Evolutionary conservation across 805 yeast species (phyloP).

Genomic region (Metschnikowia lachancei): DNA sequence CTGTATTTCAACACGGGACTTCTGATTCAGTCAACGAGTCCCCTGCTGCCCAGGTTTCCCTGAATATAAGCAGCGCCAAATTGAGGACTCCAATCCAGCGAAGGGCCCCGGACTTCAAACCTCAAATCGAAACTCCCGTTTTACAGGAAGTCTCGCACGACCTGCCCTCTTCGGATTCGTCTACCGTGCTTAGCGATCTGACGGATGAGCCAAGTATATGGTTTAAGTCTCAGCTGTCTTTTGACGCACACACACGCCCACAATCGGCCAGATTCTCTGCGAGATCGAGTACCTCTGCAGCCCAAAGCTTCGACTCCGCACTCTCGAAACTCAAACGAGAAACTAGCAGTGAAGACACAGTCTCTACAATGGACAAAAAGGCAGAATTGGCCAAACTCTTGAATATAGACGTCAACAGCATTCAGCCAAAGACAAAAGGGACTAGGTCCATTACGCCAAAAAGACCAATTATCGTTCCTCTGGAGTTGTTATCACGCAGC

Average conservation of each 20-base stretch:
- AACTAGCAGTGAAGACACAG: constrained; percentile 3
- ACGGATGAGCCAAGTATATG: constrained; percentile 8
- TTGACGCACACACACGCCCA: background rate
- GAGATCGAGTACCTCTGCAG: constrained; percentile 6
- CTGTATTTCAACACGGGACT: no score
- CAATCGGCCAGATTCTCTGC: background rate
- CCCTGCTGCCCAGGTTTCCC: background rate
- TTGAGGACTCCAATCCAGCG: background rate
- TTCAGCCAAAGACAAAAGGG: constrained; percentile 16
- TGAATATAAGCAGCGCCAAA: background rate
- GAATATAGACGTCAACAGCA: constrained; percentile 15
- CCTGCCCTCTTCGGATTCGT: constrained; percentile 1
- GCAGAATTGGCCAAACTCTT: constrained; percentile 18
- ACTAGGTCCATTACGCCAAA: constrained; percentile 17
- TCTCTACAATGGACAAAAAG: constrained; percentile 2
- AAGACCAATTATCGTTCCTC: constrained; percentile 17
- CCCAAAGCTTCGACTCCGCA: constrained; percentile 17
- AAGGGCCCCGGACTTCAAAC: background rate
- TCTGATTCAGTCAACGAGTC: background rate
- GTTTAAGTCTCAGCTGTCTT: constrained; percentile 9
- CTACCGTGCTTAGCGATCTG: constrained; percentile 8
- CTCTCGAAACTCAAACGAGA: constrained; percentile 16
- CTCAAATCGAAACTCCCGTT: constrained; percentile 5
- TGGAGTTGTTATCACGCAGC: constrained; percentile 1
- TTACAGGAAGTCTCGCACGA: background rate